Base-by-base conservation (phyloP, 2,329 filamentous ascomycete species). In the Balansia obtecta region DNA sequence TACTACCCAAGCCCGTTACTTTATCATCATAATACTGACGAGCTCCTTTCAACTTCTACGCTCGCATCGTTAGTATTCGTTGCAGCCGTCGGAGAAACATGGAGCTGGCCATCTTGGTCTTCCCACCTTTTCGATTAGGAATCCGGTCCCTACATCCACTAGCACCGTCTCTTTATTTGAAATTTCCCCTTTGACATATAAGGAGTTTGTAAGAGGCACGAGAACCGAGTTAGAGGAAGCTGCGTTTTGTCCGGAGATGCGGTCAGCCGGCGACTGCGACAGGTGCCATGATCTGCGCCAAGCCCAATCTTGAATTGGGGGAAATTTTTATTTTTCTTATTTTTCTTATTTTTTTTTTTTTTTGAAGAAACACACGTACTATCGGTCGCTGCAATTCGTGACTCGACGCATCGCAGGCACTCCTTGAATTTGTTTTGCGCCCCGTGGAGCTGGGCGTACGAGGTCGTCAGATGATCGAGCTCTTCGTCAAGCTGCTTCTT, bases 401-500 rank as follows among this genome's bases (percentile, higher is more conserved):
- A 65, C 60, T 77, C 71, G 20, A 98, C 86, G 48, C 86, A 88
- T 47, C 79, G 77, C 37, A 95, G 77, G 61, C 93, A 98, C 63
- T 97, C 91, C 50, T 80, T 79, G 72, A 98, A 98, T 66, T 94
- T 95, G 49, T 81, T 77, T 66, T 97, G 93, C 2, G 93, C 93
- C 48, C 84, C 83, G 56, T 90, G 87, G 1, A 98, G 81, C 65
- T 95, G 93, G 47, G 85, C 77, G 71, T 95, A 95, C 10, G 93
- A 97, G 51, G 75, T 79, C 2, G 88, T 94, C 57, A 98, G 80
- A 72, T 97, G 91, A 65, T 95, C 88, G 57, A 98, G 84, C 70
- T 98, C 93, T 62, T 93, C 85, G 67, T 95, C 91, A 57, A 98
- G 84, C 67, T 96, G 91, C 68, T 93, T 89, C 75, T 98, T 96